Evolutionary conservation across 2,329 filamentous ascomycete species (phyloP).

Genomic region (Keithomyces neogunnii): DNA sequence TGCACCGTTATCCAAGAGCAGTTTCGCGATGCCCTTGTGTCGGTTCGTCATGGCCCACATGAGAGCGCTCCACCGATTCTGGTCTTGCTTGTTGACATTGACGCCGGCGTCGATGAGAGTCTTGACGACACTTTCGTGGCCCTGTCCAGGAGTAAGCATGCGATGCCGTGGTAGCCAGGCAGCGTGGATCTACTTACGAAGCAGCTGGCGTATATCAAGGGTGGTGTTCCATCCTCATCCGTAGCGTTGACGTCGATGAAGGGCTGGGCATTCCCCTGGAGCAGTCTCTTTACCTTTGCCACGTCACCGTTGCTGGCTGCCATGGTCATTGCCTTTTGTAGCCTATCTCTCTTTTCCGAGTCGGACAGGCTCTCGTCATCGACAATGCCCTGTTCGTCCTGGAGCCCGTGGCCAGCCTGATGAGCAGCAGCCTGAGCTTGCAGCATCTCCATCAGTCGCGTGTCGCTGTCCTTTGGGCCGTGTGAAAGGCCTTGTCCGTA

Average conservation of each 20-base stretch:
- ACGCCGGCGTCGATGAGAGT: slow-evolving; percentile 78
- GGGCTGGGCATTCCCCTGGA: slow-evolving; percentile 63
- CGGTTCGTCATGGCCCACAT: slow-evolving; percentile 99
- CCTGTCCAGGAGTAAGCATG: slow-evolving; percentile 34
- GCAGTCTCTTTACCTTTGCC: slow-evolving; percentile 66
- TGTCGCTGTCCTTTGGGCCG: slow-evolving; percentile 65
- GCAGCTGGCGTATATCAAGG: slow-evolving; percentile 94
- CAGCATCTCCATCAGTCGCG: slow-evolving; percentile 88
- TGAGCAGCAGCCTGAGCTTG: slow-evolving; percentile 84
- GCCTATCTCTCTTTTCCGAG: slow-evolving; percentile 66
- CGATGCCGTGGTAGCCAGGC: not conserved
- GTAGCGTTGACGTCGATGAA: slow-evolving; percentile 79
- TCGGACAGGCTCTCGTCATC: slow-evolving; percentile 64
- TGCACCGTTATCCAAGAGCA: slow-evolving; percentile 83
- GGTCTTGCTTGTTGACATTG: slow-evolving; percentile 86
- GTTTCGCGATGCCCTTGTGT: slow-evolving; percentile 91
- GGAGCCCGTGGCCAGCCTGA: slow-evolving; percentile 60
- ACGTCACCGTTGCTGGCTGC: slow-evolving; percentile 94
- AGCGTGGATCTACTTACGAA: slow-evolving; percentile 55
- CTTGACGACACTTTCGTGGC: slow-evolving; percentile 82
- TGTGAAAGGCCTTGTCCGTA: slow-evolving; percentile 54
- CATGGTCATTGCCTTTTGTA: slow-evolving; percentile 89
- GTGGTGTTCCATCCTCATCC: slow-evolving; percentile 93
- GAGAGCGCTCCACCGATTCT: slow-evolving; percentile 92
- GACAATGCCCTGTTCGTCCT: slow-evolving; percentile 73